Conservation (phyloP, 2,329 filamentous ascomycete species). For the Exophiala sp. region DNA sequence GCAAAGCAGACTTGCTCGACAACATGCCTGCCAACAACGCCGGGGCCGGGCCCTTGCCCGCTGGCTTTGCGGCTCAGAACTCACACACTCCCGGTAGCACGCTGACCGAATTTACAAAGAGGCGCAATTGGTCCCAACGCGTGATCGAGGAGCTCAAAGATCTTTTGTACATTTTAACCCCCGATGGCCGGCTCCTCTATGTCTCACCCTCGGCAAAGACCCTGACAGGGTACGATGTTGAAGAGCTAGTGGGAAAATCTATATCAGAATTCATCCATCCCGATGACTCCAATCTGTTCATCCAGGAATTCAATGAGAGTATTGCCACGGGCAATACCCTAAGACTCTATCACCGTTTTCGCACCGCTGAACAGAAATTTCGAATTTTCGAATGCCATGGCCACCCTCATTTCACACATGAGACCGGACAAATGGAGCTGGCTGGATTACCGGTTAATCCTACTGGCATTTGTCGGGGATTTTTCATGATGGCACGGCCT, state of each 20-base stretch:
- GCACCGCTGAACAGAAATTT: conserved; percentile 66
- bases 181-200: conserved; percentile 76
- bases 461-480: conserved; percentile 71
- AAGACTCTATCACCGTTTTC: conserved; percentile 80
- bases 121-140: conserved; percentile 76
- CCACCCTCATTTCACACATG: conserved; percentile 76
- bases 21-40: conserved; percentile 38
- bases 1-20: conserved; percentile 11
- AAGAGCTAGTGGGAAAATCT: conserved; percentile 67
- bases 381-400: conserved; percentile 86
- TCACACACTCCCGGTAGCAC: conserved; percentile 44
- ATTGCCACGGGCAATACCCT: conserved; percentile 74
- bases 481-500: conserved; percentile 87
- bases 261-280: conserved; percentile 78
- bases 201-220: conserved; percentile 70
- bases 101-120: conserved; percentile 60
- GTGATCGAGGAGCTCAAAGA: conserved; percentile 87
- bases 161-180: conserved; percentile 78
- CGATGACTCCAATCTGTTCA: conserved; percentile 76
- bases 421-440: conserved; percentile 38
- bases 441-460: conserved; percentile 59
- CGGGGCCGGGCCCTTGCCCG: conserved; percentile 52
- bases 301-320: conserved; percentile 81
- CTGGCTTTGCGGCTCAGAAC: conserved; percentile 46
- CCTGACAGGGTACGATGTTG: conserved; percentile 68